Evolutionary conservation across 306 rosid species (phyloP), one percentile per base, ranked within the genome.

Genomic region (Cicer chorassanicum): DNA sequence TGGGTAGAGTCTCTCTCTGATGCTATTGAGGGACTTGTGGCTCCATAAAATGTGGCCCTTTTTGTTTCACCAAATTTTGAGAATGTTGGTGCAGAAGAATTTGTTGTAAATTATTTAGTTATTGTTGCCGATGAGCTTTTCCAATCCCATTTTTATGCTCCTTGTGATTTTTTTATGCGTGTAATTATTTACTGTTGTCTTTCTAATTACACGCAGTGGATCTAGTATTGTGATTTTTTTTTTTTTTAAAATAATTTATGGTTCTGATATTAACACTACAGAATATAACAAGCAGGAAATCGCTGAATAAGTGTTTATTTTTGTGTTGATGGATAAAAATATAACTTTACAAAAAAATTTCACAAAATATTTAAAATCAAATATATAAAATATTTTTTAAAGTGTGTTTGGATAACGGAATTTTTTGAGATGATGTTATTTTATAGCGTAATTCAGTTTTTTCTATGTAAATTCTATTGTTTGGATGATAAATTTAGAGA

Each of bases 11-110:
- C 95, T 66, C 78, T 89, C 29, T 64, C 75, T 63, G 77, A 86
- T 82, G 85, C 92, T 64, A 78, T 91, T 38, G 91, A 85, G 79
- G 89, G 89, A 76, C 81, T 86, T 5, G 80, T 85, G 79, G 92
- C 89, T 49, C 95, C 92, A 0, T 89, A 57, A 75, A 82, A 60
- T 13, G 74, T 72, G 19, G 18, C 77, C 51, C n/a, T 65, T 71
- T 59, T 29, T 11, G 36, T 9, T 36, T 29, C 48, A 14, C 53
- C 15, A 18, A 76, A 49, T 16, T 65, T 77, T 68, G 54, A 51
- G 10, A 10, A 66, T 19, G 50, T 11, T 34, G 18, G 46, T 65
- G 44, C 39, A 9, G 38, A 54, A 40, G 56, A 41, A 2, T 14
- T 43, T 38, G 13, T 70, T 65, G 63, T 76, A 14, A 65, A 65